Evolutionary conservation across 768 basidiomycete species (phyloP).

Genomic region (Hygrocybe coccinea): DNA sequence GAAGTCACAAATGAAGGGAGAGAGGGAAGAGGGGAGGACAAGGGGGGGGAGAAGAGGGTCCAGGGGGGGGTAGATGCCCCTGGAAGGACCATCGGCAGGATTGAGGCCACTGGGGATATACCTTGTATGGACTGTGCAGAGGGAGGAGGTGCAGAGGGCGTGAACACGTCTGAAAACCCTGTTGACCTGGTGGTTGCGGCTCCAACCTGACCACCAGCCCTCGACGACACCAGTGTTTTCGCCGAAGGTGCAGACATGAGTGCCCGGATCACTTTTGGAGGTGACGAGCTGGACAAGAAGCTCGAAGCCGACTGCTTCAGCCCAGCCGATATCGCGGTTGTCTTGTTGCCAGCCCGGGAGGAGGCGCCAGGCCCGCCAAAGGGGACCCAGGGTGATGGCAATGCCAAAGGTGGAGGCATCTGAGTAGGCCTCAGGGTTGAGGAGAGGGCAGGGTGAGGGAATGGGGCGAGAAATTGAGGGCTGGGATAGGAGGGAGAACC

Average conservation of each 20-base stretch:
- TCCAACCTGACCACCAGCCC: slow-evolving; percentile 39
- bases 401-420: slow-evolving; percentile 36
- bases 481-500: slow-evolving; percentile 17
- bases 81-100: slow-evolving; percentile 36
- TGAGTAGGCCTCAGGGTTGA: slow-evolving; percentile 34
- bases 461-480: slow-evolving; percentile 19
- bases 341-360: slow-evolving; percentile 28
- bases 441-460: slow-evolving; percentile 19
- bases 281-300: slow-evolving; percentile 28
- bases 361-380: slow-evolving; percentile 33
- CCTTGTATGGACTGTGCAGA: slow-evolving; percentile 18
- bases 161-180: slow-evolving; percentile 26
- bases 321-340: slow-evolving; percentile 41
- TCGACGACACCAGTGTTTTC: slow-evolving; percentile 41
- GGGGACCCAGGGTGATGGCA: slow-evolving; percentile 25
- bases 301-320: slow-evolving; percentile 41
- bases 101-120: slow-evolving; percentile 37
- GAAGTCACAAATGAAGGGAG: slow-evolving; percentile 24
- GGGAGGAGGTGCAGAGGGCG: slow-evolving; percentile 1
- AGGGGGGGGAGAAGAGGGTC: slow-evolving; percentile 28
- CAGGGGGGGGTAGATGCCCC: slow-evolving; percentile 24
- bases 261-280: not conserved
- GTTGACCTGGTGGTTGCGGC: slow-evolving; percentile 29
- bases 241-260: slow-evolving; percentile 25
- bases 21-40: slow-evolving; percentile 24